Evolutionary conservation across 441 rosid species (phyloP), one percentile per base, ranked within the genome.

Genomic region (Populus trichocarpa): DNA sequence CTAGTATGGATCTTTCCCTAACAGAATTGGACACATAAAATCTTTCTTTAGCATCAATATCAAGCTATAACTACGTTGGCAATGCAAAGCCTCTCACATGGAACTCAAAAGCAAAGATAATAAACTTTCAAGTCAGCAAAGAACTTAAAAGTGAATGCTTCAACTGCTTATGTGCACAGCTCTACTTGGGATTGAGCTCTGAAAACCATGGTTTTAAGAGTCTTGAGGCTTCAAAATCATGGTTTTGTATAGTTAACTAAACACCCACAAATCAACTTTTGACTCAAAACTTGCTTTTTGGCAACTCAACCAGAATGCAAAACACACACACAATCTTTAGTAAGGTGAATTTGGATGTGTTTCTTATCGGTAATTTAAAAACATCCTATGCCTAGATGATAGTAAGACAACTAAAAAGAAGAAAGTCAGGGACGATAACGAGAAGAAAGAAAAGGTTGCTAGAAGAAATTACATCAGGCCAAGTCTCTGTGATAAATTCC

Each of bases 401-500:
- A 61, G 65, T 6, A 53, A 16, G 25, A 22, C 26, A 59, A 3
- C 26, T n/a, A 61, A 42, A 42, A 42, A 8, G 66, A 61, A 22
- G 14, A 11, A 9, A 8, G 66, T 61, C 14, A 25, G 3, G 18
- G 9, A 69, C 23, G 38, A 64, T 73, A 30, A 22, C 35, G 6
- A 74, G 65, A 70, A 20, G 30, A 50, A n/a, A 23, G 61, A 40
- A 67, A 38, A 6, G 71, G 35, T 3, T 3, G 66, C 2, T 22
- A 3, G 61, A 74, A 66, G 50, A 77, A 65, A 40, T 89, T 90
- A 95, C 98, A 79, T 88, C 91, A 20, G 94, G 92, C 97, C 97
- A 95, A 65, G 94, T 93, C 57, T 93, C 94, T 69, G 96, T 90
- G 71, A 95, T 83, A 80, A 90, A 93, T 59, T 93, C 97, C 87